phyloP scores from a whole-genome alignment of 495 filamentous ascomycete species.

The Elaphomyces granulatus region DNA sequence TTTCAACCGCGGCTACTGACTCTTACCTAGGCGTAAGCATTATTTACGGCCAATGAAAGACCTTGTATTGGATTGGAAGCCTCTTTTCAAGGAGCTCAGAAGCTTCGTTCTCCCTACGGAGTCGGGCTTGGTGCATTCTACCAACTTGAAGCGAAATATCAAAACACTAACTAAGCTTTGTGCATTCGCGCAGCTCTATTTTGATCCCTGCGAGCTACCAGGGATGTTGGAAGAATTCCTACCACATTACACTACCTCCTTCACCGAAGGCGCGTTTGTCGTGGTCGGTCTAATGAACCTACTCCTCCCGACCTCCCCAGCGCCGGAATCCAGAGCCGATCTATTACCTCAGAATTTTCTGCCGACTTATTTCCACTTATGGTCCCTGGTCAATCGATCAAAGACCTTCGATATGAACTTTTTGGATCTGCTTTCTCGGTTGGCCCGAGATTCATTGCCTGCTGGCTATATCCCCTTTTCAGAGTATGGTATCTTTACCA shows the following conservation, averaged over 20 bases:
- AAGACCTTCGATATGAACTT: constrained; percentile 77
- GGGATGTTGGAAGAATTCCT: constrained; percentile 88
- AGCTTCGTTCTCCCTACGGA: constrained; percentile 75
- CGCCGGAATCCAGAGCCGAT: constrained; percentile 50
- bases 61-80: constrained; percentile 80
- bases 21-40: constrained; percentile 91
- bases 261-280: constrained; percentile 75
- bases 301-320: constrained; percentile 72
- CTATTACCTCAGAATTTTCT: constrained; percentile 73
- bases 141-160: constrained; percentile 50
- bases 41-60: constrained; percentile 83
- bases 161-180: constrained; percentile 74
- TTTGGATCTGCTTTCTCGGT: constrained; percentile 74
- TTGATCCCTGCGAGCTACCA: constrained; percentile 73
- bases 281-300: constrained; percentile 75
- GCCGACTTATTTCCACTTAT: constrained; percentile 88
- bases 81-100: constrained; percentile 84
- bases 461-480: constrained; percentile 66
- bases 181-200: constrained; percentile 78
- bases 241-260: constrained; percentile 90
- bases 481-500: constrained; percentile 79
- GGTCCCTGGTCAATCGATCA: constrained; percentile 84
- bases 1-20: too few relatives aligned
- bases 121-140: constrained; percentile 47
- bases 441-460: constrained; percentile 67